These are phyloP conservation scores for Aureobasidium leucospermi DNA, from an alignment of 2,329 filamentous ascomycete genomes.

Conservation along the genomic window DNA sequence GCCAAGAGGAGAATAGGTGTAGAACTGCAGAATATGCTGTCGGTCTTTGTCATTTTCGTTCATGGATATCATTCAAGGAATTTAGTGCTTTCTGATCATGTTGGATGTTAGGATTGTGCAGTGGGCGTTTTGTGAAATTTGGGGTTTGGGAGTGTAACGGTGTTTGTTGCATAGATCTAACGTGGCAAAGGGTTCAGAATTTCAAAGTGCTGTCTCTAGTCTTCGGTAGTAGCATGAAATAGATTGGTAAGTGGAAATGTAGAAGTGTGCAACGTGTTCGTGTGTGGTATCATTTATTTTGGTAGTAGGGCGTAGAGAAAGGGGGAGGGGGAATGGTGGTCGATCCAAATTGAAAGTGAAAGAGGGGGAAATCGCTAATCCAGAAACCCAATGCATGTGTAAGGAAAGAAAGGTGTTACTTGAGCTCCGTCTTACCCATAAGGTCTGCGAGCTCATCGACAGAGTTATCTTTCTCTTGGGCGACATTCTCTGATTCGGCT, in stretches of 20 bases:
- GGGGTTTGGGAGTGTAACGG: too few species aligned
- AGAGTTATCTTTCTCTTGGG: conserved; percentile 63
- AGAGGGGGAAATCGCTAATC: conserved; percentile 8
- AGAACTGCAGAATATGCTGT: too few species aligned
- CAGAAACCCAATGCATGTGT: conserved; percentile 8
- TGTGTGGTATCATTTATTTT: conserved; percentile 7
- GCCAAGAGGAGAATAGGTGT: too few species aligned
- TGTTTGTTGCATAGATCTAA: too few species aligned
- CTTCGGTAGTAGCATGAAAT: neutral
- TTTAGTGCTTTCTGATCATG: too few species aligned
- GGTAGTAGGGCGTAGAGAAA: neutral
- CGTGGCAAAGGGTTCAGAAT: too few species aligned
- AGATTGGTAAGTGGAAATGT: neutral
- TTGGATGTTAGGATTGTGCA: too few species aligned
- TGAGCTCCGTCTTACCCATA: conserved; percentile 59
- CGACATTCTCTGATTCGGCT: conserved; percentile 66
- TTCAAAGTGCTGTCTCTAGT: too few species aligned
- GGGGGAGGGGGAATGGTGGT: neutral
- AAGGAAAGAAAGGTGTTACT: conserved; percentile 18
- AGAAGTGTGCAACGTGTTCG: neutral
- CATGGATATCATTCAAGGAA: too few species aligned
- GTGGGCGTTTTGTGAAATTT: too few species aligned
- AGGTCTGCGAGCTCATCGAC: conserved; percentile 74
- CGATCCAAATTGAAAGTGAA: neutral
- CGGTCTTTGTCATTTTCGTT: too few species aligned